These are phyloP conservation scores for Hura crepitans DNA, from an alignment of 441 rosid species.

Conservation along the genomic window DNA sequence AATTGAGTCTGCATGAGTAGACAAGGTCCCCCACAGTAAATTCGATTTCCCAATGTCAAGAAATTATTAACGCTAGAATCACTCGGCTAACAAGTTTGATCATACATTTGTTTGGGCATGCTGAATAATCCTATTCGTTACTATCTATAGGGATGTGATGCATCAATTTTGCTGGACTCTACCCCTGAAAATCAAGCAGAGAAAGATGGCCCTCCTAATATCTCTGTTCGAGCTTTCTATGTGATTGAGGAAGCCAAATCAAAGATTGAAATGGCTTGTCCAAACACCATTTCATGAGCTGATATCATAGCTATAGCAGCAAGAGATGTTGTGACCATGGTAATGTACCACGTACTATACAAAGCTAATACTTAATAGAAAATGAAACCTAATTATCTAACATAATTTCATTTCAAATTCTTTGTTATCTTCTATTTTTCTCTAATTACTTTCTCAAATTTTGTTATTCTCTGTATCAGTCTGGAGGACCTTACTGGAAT, in stretches of 20 bases:
- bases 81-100: neutral
- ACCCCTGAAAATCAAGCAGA: slow-evolving; percentile 61
- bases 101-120: neutral
- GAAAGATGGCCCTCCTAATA: slow-evolving; percentile 75
- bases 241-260: slow-evolving; percentile 65
- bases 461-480: slow-evolving; percentile 29
- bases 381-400: neutral
- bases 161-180: slow-evolving; percentile 62
- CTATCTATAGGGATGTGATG: slow-evolving; percentile 64
- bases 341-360: slow-evolving; percentile 19
- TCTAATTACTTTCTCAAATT: neutral
- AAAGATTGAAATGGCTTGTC: slow-evolving; percentile 65
- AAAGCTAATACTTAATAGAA: neutral
- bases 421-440: neutral
- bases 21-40: neutral
- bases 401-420: neutral
- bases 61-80: slow-evolving; percentile 2
- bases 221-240: slow-evolving; percentile 64
- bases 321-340: slow-evolving; percentile 68
- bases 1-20: neutral
- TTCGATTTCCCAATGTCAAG: neutral
- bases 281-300: slow-evolving; percentile 59
- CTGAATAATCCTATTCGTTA: neutral
- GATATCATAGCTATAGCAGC: slow-evolving; percentile 62
- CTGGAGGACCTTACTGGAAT: slow-evolving; percentile 66